Percentiles rank a stretch among this genome's conserved stretches.
phyloP scores from a whole-genome alignment of 2,329 filamentous ascomycete species.

The Hypoxylon sp. region DNA sequence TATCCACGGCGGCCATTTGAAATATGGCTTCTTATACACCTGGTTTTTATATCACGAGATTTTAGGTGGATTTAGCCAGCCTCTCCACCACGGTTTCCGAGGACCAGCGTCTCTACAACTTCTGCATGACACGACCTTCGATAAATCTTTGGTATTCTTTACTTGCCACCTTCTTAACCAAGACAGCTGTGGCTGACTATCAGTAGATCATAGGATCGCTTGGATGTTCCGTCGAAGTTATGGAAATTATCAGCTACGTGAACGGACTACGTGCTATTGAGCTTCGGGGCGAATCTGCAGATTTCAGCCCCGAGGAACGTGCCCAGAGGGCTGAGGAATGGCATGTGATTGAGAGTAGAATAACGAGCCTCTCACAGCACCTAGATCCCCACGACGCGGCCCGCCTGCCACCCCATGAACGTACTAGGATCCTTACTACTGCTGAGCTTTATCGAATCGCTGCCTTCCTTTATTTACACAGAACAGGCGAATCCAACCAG shows the following conservation, averaged over 20 bases:
- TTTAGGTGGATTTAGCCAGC: slow-evolving; percentile 61
- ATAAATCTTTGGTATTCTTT: slow-evolving; percentile 53
- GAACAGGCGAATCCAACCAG: slow-evolving; percentile 49
- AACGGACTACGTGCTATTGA: slow-evolving; percentile 56
- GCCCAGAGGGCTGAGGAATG: slow-evolving; percentile 52
- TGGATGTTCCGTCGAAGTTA: slow-evolving; percentile 63
- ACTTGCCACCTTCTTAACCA: not conserved
- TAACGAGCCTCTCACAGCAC: slow-evolving; percentile 50
- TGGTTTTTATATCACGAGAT: slow-evolving; percentile 66
- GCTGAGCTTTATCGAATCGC: slow-evolving; percentile 68
- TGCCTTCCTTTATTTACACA: slow-evolving; percentile 60
- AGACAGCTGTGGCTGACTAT: slow-evolving; percentile 20
- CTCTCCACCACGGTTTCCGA: slow-evolving; percentile 48
- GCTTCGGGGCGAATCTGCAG: slow-evolving; percentile 50
- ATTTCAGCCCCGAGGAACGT: slow-evolving; percentile 49
- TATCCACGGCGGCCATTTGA: slow-evolving; percentile 50
- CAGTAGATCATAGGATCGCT: slow-evolving; percentile 63
- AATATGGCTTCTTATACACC: slow-evolving; percentile 59
- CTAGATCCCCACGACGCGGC: slow-evolving; percentile 51
- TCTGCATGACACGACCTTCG: slow-evolving; percentile 51
- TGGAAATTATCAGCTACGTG: slow-evolving; percentile 61
- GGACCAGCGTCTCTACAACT: slow-evolving; percentile 52
- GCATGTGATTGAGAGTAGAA: slow-evolving; percentile 48
- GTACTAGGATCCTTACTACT: slow-evolving; percentile 57
- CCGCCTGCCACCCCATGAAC: slow-evolving; percentile 52